Evolutionary conservation across 495 filamentous ascomycete species (phyloP), one percentile per base, ranked within the genome.

Genomic region (Daldinia vernicosa): DNA sequence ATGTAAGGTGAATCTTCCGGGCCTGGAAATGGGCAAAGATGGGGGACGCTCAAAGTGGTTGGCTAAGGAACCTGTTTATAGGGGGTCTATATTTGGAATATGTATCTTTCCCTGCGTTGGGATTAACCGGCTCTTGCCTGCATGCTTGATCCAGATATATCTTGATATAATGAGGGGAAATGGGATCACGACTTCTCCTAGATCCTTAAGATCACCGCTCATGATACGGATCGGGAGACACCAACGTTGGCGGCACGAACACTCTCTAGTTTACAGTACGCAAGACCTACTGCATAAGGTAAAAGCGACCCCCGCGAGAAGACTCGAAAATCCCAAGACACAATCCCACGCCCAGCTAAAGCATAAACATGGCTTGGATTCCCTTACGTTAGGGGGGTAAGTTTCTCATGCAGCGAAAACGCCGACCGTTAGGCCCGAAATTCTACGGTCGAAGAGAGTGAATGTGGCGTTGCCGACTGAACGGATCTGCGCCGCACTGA

Each of bases 281-380:
- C 5, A 28, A 47, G 43, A 47, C 43, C 35, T 66, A 66, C 68
- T 50, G 47, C 33, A 47, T 33, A 14, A 53, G 35, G 39, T 0
- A 71, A 60, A 65, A 28, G 37, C 17, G 33, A 58, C 32, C 58
- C 52, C 51, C 39, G 32, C 57, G 33, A 57, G 32, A 22, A 22
- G 11, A 15, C 50, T 53, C 24, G 26, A 26, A 28, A 53, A 9
- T 12, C 24, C 17, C 43, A 12, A 45, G n/a, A 24, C 43, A 22
- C 3, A 2, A 47, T 47, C 43, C 43, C 43, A 47, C 43, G 43
- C 19, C 19, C 43, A 47, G 43, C 19, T 47, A 9, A 47, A 47
- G 43, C 8, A 47, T 47, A 19, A 22, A 19, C 43, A 47, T 22
- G 43, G 43, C 17, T 47, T 47, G 3, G 9, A 47, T 24, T 24